A percentile compares a stretch with the other conserved stretches of the same genome.
Conservation (phyloP, 108 stramenopile genomes). For the Cyclotella baltica region DNA sequence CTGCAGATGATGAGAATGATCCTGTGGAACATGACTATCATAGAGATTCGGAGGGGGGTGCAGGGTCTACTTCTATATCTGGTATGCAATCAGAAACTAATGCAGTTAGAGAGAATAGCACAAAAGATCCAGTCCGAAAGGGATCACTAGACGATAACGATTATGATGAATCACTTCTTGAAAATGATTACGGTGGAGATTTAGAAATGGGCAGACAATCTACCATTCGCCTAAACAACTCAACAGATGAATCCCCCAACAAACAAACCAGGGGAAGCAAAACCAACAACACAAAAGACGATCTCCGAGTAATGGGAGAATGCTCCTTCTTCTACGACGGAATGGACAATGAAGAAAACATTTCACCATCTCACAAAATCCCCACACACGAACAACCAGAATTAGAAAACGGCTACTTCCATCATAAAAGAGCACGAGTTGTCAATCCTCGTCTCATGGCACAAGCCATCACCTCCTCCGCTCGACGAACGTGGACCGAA, state of each 20-base stretch:
- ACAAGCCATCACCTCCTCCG: conserved; percentile 15
- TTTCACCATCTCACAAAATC: conserved; percentile 5
- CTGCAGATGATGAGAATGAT: not conserved
- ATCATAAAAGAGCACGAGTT: not conserved
- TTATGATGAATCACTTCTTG: not conserved
- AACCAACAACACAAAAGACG: conserved; percentile 9
- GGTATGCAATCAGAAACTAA: not conserved
- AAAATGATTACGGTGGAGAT: not conserved
- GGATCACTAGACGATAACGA: not conserved
- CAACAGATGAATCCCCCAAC: too few relatives aligned
- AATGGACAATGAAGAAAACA: conserved; percentile 17
- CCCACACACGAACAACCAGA: not conserved
- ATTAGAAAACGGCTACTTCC: conserved; percentile 10
- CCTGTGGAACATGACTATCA: conserved; percentile 10
- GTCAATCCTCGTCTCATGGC: conserved; percentile 22
- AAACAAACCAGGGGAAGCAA: not conserved
- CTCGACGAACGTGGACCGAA: conserved; percentile 37
- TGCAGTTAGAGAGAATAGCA: not conserved
- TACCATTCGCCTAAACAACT: not conserved
- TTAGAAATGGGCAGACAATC: not conserved
- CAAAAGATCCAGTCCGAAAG: too few relatives aligned
- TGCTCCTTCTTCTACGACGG: conserved; percentile 35
- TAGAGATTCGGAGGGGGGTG: not conserved
- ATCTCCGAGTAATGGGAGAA: conserved; percentile 29
- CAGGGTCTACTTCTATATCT: not conserved